phyloP scores from a whole-genome alignment of 139 green algal species.

The Edaphochlamys debaryana region DNA sequence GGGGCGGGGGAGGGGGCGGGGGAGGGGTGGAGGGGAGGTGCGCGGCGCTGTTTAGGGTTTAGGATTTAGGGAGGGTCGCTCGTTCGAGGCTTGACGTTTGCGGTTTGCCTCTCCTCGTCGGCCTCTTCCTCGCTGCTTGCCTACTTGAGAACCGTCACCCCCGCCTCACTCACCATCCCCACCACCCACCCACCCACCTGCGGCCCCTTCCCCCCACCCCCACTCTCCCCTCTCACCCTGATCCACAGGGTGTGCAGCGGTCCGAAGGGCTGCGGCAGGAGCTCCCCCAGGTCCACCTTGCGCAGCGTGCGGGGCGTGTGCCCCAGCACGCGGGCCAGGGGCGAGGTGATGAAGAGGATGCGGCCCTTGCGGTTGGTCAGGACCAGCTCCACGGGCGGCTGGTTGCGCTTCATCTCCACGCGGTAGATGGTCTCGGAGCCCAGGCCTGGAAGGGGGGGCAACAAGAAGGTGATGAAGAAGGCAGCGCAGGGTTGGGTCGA shows the following conservation, averaged over 20 bases:
- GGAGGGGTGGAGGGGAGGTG: background rate
- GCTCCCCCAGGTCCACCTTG: constrained; percentile 20
- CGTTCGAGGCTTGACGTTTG: too few species aligned
- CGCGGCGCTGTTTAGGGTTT: background rate
- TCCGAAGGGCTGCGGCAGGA: constrained; percentile 55
- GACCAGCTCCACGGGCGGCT: constrained; percentile 26
- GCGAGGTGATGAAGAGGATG: constrained; percentile 35
- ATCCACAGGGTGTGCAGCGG: constrained; percentile 52
- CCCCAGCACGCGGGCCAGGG: constrained; percentile 43
- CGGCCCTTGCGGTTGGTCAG: constrained; percentile 49
- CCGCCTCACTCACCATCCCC: too few species aligned
- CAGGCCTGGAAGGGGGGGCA: background rate
- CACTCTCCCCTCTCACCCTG: constrained; percentile 14
- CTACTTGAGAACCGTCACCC: too few species aligned
- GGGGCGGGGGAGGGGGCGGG: background rate
- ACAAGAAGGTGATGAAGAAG: background rate
- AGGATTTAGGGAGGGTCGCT: too few species aligned
- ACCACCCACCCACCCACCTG: too few species aligned
- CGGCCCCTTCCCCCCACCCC: background rate
- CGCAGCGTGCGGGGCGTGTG: constrained; percentile 17
- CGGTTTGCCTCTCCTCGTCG: too few species aligned
- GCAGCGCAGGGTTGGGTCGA: too few species aligned
- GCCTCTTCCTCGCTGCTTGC: too few species aligned
- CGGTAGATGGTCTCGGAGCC: constrained; percentile 20
- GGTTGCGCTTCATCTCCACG: constrained; percentile 25